Conservation (phyloP, 1,284 basidiomycete genomes). For the Lignosus rhinocerotis region DNA sequence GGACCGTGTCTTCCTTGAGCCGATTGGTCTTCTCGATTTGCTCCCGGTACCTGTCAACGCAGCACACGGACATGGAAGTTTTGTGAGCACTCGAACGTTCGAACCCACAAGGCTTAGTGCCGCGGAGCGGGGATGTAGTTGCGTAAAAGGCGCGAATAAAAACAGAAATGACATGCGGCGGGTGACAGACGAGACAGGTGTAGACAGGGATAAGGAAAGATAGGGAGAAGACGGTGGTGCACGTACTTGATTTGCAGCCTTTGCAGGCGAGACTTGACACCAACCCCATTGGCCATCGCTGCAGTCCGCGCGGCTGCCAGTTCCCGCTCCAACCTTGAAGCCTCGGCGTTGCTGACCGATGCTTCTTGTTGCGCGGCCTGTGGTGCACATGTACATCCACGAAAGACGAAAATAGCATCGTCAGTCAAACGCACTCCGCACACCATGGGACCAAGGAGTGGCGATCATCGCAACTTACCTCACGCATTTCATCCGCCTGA, state of each 20-base stretch:
- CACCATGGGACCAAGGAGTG: not conserved
- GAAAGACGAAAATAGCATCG: no score
- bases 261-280: constrained; percentile 75
- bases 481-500: constrained; percentile 76
- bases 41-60: constrained; percentile 60
- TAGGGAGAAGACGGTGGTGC: not conserved
- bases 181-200: not conserved
- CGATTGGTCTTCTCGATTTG: constrained; percentile 71
- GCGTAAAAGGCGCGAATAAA: not conserved
- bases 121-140: no score
- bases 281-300: constrained; percentile 75
- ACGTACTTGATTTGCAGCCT: constrained; percentile 56
- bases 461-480: constrained; percentile 49
- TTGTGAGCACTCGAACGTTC: not conserved
- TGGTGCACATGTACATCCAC: not conserved
- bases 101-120: not conserved
- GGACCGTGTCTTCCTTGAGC: constrained; percentile 72
- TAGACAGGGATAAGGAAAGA: constrained; percentile 1
- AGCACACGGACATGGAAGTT: not conserved
- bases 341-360: constrained; percentile 59
- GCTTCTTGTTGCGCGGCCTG: constrained; percentile 78
- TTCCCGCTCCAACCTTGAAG: constrained; percentile 63
- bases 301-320: constrained; percentile 69
- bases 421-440: not conserved
- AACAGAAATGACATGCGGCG: not conserved